Evolutionary conservation across 83 land plant genomes (phyloP).

Genomic region (Picea mariana): DNA sequence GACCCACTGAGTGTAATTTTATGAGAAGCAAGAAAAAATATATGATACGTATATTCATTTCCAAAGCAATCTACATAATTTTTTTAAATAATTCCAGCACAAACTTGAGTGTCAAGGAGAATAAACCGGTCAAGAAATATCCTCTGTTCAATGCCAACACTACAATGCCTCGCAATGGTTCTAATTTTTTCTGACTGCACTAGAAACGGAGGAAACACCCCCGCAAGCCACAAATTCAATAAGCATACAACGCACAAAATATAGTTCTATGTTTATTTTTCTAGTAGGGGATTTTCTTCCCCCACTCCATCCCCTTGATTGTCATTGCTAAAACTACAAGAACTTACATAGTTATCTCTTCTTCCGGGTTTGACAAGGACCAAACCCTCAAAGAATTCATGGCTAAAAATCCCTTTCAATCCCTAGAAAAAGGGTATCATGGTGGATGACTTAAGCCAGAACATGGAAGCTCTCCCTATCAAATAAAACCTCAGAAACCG

Average conservation of each 20-base stretch:
- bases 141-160: background rate
- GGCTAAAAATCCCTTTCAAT: too few species aligned
- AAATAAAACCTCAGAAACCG: too few species aligned
- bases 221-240: slow-evolving; percentile 30
- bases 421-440: too few species aligned
- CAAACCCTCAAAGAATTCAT: too few species aligned
- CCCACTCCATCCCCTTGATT: background rate
- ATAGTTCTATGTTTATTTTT: background rate
- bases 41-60: background rate
- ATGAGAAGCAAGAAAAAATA: background rate
- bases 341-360: too few species aligned
- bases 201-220: slow-evolving; percentile 92
- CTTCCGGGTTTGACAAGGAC: too few species aligned
- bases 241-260: background rate
- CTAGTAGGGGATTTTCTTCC: background rate
- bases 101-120: slow-evolving; percentile 49
- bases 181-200: slow-evolving; percentile 76
- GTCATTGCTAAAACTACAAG: too few species aligned
- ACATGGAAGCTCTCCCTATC: too few species aligned
- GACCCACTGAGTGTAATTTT: background rate
- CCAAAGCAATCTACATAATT: background rate
- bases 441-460: too few species aligned
- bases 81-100: background rate
- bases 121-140: slow-evolving; percentile 62
- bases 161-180: slow-evolving; percentile 78